Evolutionary conservation across 2,329 filamentous ascomycete species (phyloP), one percentile per base, ranked within the genome.

Genomic region (Neofusicoccum sp.): DNA sequence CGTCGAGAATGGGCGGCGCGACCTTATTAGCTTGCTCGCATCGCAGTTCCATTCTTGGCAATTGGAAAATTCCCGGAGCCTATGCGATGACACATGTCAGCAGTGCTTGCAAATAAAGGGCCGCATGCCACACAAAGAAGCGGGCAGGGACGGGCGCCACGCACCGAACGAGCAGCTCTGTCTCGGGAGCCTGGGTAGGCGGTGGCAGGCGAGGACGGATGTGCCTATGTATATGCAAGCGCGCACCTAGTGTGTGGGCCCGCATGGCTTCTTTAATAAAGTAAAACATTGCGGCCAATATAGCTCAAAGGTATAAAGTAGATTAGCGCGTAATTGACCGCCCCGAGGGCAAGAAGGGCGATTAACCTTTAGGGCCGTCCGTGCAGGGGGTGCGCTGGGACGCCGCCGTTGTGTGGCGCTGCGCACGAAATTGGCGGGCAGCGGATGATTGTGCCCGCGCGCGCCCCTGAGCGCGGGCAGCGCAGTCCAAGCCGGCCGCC

Each of bases 1-100:
- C 33, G 41, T 67, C 67, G 28, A 67, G 44, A 37, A 66, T 64
- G 43, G 62, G 61, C 16, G 67, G 39, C 64, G 64, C 54, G 67
- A 66, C n/a, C 44, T 65, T 62, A 50, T 64, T 47, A 56, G 68
- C 66, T 49, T 62, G 41, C 54, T 77, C 69, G 70, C 73, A 77
- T 73, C 69, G 71, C 70, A 78, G 66, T 62, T 75, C 68, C 66
- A 78, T 75, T 64, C 71, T 71, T 56, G 72, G 65, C n/a, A 78
- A 63, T 77, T 77, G 68, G 77, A 77, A 60, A 78, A 72, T 43
- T 77, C 72, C 56, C 76, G 72, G 61, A 67, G 69, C 50, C 77
- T 59, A 50, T 61, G 52, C 61, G 64, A 63, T 64, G 56, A 64
- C 64, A 65, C 48, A 63, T 64, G 65, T 56, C 47, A 64, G 56